Percentiles rank a stretch among this genome's conserved stretches.
Evolutionary conservation across 2,329 filamentous ascomycete genomes (phyloP).

Genomic region (Akanthomyces uredinophilus): DNA sequence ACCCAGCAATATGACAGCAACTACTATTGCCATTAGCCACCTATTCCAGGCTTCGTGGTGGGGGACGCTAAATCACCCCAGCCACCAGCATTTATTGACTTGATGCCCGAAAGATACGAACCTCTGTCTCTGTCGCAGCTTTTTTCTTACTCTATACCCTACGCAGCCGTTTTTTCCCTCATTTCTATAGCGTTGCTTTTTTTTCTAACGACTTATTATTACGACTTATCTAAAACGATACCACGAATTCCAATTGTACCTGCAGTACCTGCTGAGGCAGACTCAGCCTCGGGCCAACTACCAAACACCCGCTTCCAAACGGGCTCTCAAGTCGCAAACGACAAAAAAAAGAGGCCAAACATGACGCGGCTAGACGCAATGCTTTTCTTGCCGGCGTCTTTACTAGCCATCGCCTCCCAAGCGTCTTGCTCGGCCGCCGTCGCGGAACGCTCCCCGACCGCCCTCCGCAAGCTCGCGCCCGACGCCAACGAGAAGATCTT

Average conservation of each 20-base stretch:
- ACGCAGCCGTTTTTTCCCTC: too few species aligned
- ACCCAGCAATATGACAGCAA: neutral
- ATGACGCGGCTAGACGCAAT: constrained; percentile 37
- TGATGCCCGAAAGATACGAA: neutral
- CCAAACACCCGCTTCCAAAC: neutral
- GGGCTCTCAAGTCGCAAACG: neutral
- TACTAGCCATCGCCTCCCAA: constrained; percentile 41
- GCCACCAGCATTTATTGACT: constrained; percentile 13
- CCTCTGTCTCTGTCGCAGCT: neutral
- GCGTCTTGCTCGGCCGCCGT: constrained; percentile 27
- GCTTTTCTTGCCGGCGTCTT: constrained; percentile 37
- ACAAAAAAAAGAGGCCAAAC: neutral
- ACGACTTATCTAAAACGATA: neutral
- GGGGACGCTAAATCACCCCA: constrained; percentile 14
- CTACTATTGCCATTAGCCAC: neutral
- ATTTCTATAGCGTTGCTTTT: neutral
- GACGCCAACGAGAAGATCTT: constrained; percentile 71
- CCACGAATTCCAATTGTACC: neutral
- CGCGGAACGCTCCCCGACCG: constrained; percentile 45
- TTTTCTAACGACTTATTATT: neutral
- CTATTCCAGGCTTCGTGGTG: neutral
- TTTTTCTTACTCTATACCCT: too few species aligned
- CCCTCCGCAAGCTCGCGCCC: constrained; percentile 65
- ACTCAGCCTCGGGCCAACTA: too few species aligned
- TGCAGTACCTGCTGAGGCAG: neutral